These are phyloP conservation scores for Corrigiola litoralis DNA, from an alignment of 179 eudicot genomes.

Conservation along the genomic window DNA sequence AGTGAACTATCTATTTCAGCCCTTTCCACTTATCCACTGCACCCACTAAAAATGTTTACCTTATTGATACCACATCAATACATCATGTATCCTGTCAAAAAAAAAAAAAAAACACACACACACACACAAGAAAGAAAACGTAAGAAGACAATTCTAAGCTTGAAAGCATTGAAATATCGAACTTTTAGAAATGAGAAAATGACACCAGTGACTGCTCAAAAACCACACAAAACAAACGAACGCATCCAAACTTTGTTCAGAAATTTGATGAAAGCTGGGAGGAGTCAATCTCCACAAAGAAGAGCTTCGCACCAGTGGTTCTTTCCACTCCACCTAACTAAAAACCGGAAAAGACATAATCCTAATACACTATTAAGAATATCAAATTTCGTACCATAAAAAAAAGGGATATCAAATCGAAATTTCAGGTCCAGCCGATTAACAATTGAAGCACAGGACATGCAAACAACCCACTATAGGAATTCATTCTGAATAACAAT, in stretches of 20 bases:
- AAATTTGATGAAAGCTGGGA: background rate
- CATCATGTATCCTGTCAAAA: too few relatives aligned
- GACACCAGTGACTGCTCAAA: background rate
- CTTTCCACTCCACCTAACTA: background rate
- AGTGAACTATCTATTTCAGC: constrained; percentile 23
- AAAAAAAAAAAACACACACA: too few relatives aligned
- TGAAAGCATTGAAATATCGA: background rate
- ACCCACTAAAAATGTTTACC: constrained; percentile 13
- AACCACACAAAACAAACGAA: background rate
- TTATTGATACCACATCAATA: background rate
- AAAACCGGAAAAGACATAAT: background rate
- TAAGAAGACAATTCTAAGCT: constrained; percentile 6
- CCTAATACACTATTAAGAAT: background rate
- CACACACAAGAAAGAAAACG: too few relatives aligned
- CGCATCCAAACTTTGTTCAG: background rate
- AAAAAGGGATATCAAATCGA: background rate
- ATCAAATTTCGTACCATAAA: too few relatives aligned
- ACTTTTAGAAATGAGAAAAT: background rate
- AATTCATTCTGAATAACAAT: background rate
- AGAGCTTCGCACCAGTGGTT: background rate
- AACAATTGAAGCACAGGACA: background rate
- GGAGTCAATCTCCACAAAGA: background rate
- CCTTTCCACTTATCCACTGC: constrained; percentile 1
- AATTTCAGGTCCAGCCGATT: background rate
- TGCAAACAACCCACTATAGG: background rate